Evolutionary conservation across 768 basidiomycete species (phyloP), one percentile per base, ranked within the genome.

Genomic region (Phlegmacium glaucopus): DNA sequence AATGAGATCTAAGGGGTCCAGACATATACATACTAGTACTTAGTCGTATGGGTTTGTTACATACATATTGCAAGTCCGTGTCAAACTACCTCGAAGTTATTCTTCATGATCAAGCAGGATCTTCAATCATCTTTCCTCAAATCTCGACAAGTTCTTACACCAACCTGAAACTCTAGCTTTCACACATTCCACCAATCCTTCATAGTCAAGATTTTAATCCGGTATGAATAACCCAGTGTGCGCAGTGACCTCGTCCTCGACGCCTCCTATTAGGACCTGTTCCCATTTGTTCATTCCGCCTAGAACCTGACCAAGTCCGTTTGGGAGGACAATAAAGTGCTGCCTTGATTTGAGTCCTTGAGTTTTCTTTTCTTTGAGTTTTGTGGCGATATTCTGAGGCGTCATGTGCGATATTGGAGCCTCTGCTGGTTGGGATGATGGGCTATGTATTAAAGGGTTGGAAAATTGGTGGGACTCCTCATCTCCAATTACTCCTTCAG

Each of bases 151-250:
- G 7, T 51, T 47, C 29, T 68, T 63, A 45, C 72, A 74, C 77
- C 77, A 79, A 6, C 53, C 64, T 27, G 75, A 46, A 1, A 81
- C 63, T 47, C 61, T 65, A 7, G 53, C 54, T 11, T 68, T 73
- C 9, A 78, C 78, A 28, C 66, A 66, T 37, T 72, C 69, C 4
- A 81, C 69, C 28, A 82, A 61, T 11, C 51, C 67, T 25, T 76
- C 71, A 55, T 83, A 83, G 10, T 75, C 75, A 50, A 74, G 51
- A 59, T 83, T 81, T 51, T 70, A 68, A 4, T 58, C 57, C 3
- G 67, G 71, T 40, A 79, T 76, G 52, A 82, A 82, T 10, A 83
- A 53, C 32, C 79, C 80, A 39, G 65, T 68, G 60, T 83, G 80
- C 1, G 80, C 80, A 8, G 62, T 71, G 6, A 83, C 80, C 56